Evolutionary conservation across 208 protist genomes (phyloP).

Genomic region (Acanthamoeba triangularis): DNA sequence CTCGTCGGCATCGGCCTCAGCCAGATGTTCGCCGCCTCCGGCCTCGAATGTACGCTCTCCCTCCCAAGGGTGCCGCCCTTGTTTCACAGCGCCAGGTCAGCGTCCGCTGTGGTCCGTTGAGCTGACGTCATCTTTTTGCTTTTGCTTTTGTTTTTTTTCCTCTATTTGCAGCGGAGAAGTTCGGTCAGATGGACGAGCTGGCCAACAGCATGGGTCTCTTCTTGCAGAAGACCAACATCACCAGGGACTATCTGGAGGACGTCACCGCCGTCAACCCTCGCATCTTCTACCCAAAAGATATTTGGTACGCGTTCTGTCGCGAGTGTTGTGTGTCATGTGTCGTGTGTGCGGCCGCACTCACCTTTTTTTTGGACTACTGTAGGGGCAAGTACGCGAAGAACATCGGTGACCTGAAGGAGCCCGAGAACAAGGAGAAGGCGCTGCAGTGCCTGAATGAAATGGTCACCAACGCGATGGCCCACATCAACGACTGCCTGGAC

Average conservation of each 20-base stretch:
- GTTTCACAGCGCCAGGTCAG: no score
- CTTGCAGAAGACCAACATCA: slow-evolving; percentile 99
- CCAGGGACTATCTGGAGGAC: slow-evolving; percentile 98
- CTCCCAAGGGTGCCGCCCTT: no score
- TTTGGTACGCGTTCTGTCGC: slow-evolving; percentile 88
- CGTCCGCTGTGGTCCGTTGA: background rate
- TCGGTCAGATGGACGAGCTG: slow-evolving; percentile 90
- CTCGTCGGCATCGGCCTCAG: slow-evolving; percentile 97
- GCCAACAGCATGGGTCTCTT: slow-evolving; percentile 98
- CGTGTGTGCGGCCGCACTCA: background rate
- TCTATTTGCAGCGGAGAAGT: slow-evolving; percentile 10
- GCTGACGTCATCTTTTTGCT: background rate
- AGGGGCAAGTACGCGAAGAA: slow-evolving; percentile 90
- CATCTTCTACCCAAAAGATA: slow-evolving; percentile 96
- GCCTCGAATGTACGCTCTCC: slow-evolving; percentile 89
- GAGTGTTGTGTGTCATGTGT: background rate
- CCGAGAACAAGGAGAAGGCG: slow-evolving; percentile 87
- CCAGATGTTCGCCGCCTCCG: slow-evolving; percentile 94
- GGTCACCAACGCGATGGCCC: slow-evolving; percentile 95
- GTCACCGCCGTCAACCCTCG: slow-evolving; percentile 94
- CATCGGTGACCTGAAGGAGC: slow-evolving; percentile 90
- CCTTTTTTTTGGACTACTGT: background rate
- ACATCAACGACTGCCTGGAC: slow-evolving; percentile 93
- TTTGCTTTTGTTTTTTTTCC: background rate
- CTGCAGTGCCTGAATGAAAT: slow-evolving; percentile 96